These are phyloP conservation scores for Corchorus olitorius DNA, from an alignment of 345 rosid genomes.

Conservation along the genomic window DNA sequence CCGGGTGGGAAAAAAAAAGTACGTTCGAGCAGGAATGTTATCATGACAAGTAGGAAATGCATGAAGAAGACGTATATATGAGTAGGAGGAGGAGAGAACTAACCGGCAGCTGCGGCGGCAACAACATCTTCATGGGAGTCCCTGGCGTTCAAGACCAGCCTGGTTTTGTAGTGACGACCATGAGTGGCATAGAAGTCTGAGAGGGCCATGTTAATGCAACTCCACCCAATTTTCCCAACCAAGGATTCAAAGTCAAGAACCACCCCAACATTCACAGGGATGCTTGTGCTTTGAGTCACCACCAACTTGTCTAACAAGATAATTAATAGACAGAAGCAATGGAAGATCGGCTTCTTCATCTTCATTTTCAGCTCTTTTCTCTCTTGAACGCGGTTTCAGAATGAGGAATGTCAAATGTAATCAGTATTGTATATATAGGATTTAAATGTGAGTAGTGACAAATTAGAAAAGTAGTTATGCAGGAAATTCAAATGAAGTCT, in stretches of 20 bases:
- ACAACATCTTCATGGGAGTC: constrained; percentile 42
- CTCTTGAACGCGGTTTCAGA: not conserved
- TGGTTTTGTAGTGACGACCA: constrained; percentile 30
- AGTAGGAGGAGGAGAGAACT: not conserved
- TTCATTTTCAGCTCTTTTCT: not conserved
- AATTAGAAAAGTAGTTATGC: no score
- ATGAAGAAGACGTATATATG: not conserved
- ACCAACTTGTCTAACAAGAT: not conserved
- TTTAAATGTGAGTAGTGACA: no score
- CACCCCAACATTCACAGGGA: constrained; percentile 39
- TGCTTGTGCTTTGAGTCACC: not conserved
- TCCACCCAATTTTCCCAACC: constrained; percentile 31
- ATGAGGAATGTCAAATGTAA: no score
- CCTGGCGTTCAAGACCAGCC: constrained; percentile 34
- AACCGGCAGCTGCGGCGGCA: constrained; percentile 51
- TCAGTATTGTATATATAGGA: no score
- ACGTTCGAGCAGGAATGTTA: not conserved
- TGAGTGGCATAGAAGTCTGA: constrained; percentile 39
- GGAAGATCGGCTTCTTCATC: not conserved
- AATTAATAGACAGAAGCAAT: not conserved
- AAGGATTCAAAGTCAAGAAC: constrained; percentile 29
- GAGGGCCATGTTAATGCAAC: constrained; percentile 50
- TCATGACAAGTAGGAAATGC: not conserved
- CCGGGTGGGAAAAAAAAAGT: no score
- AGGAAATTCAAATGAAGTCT: no score